Evolutionary conservation across 1,284 basidiomycete species (phyloP), one percentile per base, ranked within the genome.

Genomic region (Waitea zeae): DNA sequence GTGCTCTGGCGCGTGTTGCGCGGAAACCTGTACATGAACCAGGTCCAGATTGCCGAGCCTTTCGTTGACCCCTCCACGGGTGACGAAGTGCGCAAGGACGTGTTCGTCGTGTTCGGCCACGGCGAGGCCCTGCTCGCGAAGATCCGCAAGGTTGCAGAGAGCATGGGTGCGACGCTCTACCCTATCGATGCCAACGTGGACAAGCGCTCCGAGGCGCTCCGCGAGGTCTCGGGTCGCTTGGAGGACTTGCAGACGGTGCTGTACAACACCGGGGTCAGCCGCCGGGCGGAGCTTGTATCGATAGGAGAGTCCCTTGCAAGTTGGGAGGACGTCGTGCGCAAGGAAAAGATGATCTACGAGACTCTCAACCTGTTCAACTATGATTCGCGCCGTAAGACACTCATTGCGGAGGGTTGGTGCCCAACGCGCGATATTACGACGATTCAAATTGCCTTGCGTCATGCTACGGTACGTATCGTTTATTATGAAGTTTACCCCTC

Each of bases 81-180:
- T 29, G 65, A 62, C 26, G 82, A 90, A 57, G 83, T 81, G 5
- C 74, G 80, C 61, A 99, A 98, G 70, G 92, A 97, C 46, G 95
- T 98, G 30, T 99, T 99, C 62, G 95, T 99, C 62, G 97, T 99
- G 55, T 99, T 99, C 50, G 95, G 93, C 0, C 95, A 99, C 48
- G 95, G 95, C 22, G 76, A 88, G 33, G 79, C 83, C 29, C 67
- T 98, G 14, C 74, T 98, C 19, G 72, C 84, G 46, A 99, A 98
- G 69, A 97, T 99, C 51, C 87, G 93, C 52, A 97, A 93, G 57
- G 88, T 99, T 41, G 83, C 90, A 31, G 95, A 97, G 59, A 92
- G 87, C 20, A 96, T 98, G 86, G 92, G 95, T 31, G 95, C 83
- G 2, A 95, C 89, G 0, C 64, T 98, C 38, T 97, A 93, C 59